Percentiles rank a stretch among this genome's conserved stretches.
Evolutionary conservation across 2,329 filamentous ascomycete species (phyloP).

Genomic region (Nannizziopsis arthrosporioides): DNA sequence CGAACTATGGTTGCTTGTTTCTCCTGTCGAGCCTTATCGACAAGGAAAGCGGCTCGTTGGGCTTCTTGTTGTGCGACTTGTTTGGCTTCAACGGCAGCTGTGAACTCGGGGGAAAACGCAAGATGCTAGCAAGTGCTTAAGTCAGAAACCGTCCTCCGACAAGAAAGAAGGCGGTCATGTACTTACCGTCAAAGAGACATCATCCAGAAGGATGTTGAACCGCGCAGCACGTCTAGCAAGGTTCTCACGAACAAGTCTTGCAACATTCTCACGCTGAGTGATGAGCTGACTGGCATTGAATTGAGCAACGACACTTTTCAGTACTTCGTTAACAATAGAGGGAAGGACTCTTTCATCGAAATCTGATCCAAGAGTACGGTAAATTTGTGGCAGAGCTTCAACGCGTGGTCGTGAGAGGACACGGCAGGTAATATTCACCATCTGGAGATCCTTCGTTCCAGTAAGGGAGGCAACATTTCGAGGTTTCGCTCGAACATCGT

Average conservation of each 20-base stretch:
- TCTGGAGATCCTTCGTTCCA: conserved; percentile 97
- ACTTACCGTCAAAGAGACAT: conserved; percentile 86
- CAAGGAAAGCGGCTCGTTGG: conserved; percentile 90
- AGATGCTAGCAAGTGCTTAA: conserved; percentile 42
- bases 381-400: conserved; percentile 86
- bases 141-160: not conserved
- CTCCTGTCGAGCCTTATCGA: conserved; percentile 97
- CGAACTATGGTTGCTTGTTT: conserved; percentile 98
- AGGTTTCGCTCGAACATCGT: conserved; percentile 96
- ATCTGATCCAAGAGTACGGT: conserved; percentile 85
- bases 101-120: conserved; percentile 59
- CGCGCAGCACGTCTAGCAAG: conserved; percentile 78
- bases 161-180: not conserved
- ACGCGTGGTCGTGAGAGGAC: conserved; percentile 85
- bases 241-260: conserved; percentile 82
- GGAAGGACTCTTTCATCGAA: conserved; percentile 95
- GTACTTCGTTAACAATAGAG: conserved; percentile 95
- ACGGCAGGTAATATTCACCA: conserved; percentile 99
- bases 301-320: conserved; percentile 97
- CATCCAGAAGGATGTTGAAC: conserved; percentile 95
- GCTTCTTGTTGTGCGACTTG: conserved; percentile 77
- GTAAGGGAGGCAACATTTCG: conserved; percentile 94
- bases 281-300: conserved; percentile 98
- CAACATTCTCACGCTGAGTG: conserved; percentile 96
- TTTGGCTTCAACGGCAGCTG: conserved; percentile 57